These are phyloP conservation scores for Phyllostachys edulis DNA, from an alignment of 176 grass and related monocot species.

Conservation along the genomic window DNA sequence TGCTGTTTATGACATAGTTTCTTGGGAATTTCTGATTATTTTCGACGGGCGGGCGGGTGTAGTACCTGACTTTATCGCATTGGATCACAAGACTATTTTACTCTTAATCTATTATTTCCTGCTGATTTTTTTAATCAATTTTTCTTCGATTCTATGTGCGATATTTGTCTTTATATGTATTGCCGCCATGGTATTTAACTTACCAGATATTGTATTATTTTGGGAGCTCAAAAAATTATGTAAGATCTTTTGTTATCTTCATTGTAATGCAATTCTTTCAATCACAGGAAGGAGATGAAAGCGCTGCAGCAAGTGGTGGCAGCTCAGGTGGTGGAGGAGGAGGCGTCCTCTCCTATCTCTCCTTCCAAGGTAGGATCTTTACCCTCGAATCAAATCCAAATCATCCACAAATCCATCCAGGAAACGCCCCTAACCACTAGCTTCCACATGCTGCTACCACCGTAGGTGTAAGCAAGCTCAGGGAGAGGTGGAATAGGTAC, in stretches of 20 bases:
- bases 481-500: constrained; percentile 58
- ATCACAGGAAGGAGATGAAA: constrained; percentile 26
- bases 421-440: background rate
- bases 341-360: constrained; percentile 70
- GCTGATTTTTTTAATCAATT: background rate
- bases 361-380: constrained; percentile 56
- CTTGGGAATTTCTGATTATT: background rate
- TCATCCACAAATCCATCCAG: constrained; percentile 2
- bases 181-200: background rate
- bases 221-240: background rate
- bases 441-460: constrained; percentile 1
- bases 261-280: constrained; percentile 8
- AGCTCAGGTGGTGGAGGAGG: constrained; percentile 14
- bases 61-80: background rate
- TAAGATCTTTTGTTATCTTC: background rate
- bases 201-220: background rate
- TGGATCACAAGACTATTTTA: background rate
- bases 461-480: constrained; percentile 70
- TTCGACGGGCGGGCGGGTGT: background rate
- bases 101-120: background rate
- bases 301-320: constrained; percentile 11
- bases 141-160: background rate
- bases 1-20: background rate
- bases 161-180: background rate
- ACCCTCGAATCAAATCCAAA: background rate